phyloP scores from a whole-genome alignment of 2,329 filamentous ascomycete genomes.

The Clonostachys rhizophaga region DNA sequence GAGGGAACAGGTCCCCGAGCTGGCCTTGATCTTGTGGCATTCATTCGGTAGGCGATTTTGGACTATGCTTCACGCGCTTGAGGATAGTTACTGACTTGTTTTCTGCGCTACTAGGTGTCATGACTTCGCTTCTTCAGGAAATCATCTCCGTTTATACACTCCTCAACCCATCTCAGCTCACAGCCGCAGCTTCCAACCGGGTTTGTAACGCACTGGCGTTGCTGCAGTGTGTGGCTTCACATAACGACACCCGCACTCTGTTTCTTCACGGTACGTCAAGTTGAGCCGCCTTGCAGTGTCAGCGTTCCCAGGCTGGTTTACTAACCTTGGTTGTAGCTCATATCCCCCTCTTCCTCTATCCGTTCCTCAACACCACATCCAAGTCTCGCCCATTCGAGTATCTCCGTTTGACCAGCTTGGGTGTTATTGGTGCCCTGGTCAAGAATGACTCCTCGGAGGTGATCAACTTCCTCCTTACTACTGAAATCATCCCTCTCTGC shows the following conservation, averaged over 20 bases:
- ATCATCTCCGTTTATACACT: conserved; percentile 98
- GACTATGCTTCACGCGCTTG: conserved; percentile 11
- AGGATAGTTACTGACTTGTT: conserved; percentile 4
- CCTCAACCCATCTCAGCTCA: conserved; percentile 93
- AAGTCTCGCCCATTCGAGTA: conserved; percentile 98
- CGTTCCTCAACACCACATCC: conserved; percentile 97
- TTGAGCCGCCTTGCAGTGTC: not conserved
- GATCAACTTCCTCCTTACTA: conserved; percentile 97
- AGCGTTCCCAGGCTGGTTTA: not conserved
- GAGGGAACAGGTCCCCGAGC: conserved; percentile 92
- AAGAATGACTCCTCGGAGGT: conserved; percentile 99
- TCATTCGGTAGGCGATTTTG: conserved; percentile 72
- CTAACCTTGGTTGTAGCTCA: conserved; percentile 59
- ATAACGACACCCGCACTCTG: conserved; percentile 90
- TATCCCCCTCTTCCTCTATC: conserved; percentile 95
- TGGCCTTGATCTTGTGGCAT: conserved; percentile 96
- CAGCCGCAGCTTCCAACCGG: conserved; percentile 92
- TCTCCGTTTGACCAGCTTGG: conserved; percentile 88
- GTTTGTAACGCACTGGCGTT: conserved; percentile 96
- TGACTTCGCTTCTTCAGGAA: conserved; percentile 95
- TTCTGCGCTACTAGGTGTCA: conserved; percentile 63
- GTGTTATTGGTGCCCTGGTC: conserved; percentile 93
- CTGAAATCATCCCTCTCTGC: conserved; percentile 96
- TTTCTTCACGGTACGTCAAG: conserved; percentile 77
- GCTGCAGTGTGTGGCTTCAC: conserved; percentile 93